Conservation (phyloP, 352 stramenopile species). For the Peronospora belbahrii region DNA sequence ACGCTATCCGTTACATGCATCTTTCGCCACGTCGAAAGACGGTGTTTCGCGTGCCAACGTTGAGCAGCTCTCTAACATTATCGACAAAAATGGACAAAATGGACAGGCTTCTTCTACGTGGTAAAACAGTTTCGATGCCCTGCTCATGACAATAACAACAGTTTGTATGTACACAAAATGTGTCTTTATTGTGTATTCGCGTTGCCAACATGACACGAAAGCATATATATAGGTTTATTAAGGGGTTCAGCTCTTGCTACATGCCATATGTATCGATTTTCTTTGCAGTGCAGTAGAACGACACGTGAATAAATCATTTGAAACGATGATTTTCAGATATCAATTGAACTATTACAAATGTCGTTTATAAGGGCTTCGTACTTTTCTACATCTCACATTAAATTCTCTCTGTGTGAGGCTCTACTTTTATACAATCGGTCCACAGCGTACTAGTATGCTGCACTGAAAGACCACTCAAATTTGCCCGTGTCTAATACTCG, state of each 20-base stretch:
- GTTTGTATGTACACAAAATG: not conserved
- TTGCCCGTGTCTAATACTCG: conserved; percentile 40
- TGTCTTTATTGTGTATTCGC: not conserved
- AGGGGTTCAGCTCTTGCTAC: too few species aligned
- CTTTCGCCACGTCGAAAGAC: conserved; percentile 26
- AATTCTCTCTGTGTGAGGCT: conserved; percentile 27
- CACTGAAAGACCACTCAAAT: conserved; percentile 74
- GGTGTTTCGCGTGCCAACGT: conserved; percentile 5
- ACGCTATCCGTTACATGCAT: conserved; percentile 13
- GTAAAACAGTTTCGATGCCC: conserved; percentile 4
- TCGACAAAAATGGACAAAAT: conserved; percentile 3
- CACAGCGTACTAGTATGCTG: conserved; percentile 45
- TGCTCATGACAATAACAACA: conserved; percentile 2
- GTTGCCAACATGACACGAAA: not conserved
- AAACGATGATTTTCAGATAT: not conserved
- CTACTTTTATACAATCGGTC: conserved; percentile 23
- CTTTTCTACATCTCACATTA: conserved; percentile 23
- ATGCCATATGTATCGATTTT: not conserved
- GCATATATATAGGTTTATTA: too few species aligned
- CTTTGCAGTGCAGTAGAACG: not conserved
- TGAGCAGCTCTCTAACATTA: conserved; percentile 2
- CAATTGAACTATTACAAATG: conserved; percentile 11
- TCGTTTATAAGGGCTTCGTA: conserved; percentile 7
- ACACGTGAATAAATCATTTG: not conserved
- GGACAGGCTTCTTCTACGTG: conserved; percentile 13